A percentile compares a stretch with the other conserved stretches of the same genome.
Conservation (phyloP, 805 yeast species). For the Suhomyces canberraensis region DNA sequence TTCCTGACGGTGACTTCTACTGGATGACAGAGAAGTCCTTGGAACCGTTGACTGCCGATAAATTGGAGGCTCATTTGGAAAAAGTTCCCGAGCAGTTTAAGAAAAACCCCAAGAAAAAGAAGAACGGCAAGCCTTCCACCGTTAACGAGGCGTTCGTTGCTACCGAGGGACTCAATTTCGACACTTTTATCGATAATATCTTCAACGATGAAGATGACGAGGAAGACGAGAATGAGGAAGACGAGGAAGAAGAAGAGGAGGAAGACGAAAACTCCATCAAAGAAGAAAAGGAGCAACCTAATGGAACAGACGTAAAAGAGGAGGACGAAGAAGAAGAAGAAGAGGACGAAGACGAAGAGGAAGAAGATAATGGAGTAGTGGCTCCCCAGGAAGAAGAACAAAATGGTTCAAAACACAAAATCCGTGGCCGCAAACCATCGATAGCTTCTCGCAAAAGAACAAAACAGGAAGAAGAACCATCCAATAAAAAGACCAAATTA, state of each 20-base stretch:
- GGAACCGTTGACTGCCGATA: conserved; percentile 28
- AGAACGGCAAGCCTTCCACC: conserved; percentile 26
- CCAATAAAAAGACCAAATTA: not conserved
- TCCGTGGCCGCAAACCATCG: conserved; percentile 7
- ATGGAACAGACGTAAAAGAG: conserved; percentile 1
- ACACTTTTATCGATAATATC: conserved; percentile 32
- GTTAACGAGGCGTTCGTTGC: conserved; percentile 39
- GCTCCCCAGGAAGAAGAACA: conserved; percentile 3
- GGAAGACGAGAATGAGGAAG: conserved; percentile 22
- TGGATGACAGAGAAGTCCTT: conserved; percentile 42
- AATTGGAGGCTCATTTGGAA: conserved; percentile 25
- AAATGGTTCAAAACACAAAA: conserved; percentile 6
- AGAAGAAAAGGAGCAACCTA: conserved; percentile 3
- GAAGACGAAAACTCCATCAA: conserved; percentile 6
- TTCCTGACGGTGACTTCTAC: conserved; percentile 45
- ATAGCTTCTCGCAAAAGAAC: conserved; percentile 1
- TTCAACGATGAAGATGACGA: conserved; percentile 18
- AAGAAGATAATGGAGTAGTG: conserved; percentile 6
- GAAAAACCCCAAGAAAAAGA: conserved; percentile 16
- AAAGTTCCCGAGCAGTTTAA: conserved; percentile 26
- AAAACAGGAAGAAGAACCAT: conserved; percentile 2
- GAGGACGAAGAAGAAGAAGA: conserved; percentile 10
- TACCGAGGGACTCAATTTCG: conserved; percentile 34
- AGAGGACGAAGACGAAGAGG: conserved; percentile 7
- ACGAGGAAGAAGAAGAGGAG: conserved; percentile 14